Evolutionary conservation across 441 rosid species (phyloP).

Genomic region (Raphanus hybrid): DNA sequence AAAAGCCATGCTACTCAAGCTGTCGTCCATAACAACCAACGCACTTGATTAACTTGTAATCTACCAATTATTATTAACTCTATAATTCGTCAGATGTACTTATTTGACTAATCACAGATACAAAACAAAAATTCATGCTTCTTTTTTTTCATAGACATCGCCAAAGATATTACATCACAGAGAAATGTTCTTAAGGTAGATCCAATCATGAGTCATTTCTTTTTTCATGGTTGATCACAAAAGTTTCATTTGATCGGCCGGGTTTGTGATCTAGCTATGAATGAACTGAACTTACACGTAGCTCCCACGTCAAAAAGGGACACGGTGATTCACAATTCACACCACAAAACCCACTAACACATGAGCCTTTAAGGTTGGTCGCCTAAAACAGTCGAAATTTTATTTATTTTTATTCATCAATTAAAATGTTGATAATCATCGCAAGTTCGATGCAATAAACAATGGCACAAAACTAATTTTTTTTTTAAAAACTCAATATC

Average conservation of each 20-base stretch:
- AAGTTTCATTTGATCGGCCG: background rate
- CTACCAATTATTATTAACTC: background rate
- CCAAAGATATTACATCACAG: background rate
- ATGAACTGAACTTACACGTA: background rate
- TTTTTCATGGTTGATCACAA: background rate
- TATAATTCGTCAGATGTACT: background rate
- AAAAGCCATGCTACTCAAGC: background rate
- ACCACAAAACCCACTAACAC: background rate
- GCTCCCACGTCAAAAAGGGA: background rate
- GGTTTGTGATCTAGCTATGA: background rate
- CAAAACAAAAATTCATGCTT: background rate
- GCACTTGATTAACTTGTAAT: background rate
- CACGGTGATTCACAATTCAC: background rate
- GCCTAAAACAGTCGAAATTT: background rate
- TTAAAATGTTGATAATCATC: background rate
- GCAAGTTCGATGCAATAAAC: constrained; percentile 1
- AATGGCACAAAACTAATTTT: background rate
- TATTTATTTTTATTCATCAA: background rate
- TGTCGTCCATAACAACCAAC: background rate
- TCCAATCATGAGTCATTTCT: background rate
- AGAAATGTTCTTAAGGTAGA: background rate
- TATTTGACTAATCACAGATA: background rate
- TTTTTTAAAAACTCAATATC: constrained; percentile 35
- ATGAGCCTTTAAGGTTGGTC: background rate
- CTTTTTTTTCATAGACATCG: background rate